Percentiles rank a stretch among this genome's conserved stretches.
These are phyloP conservation scores for Dipteronia sinensis DNA, from an alignment of 345 rosid species.

Conservation along the genomic window DNA sequence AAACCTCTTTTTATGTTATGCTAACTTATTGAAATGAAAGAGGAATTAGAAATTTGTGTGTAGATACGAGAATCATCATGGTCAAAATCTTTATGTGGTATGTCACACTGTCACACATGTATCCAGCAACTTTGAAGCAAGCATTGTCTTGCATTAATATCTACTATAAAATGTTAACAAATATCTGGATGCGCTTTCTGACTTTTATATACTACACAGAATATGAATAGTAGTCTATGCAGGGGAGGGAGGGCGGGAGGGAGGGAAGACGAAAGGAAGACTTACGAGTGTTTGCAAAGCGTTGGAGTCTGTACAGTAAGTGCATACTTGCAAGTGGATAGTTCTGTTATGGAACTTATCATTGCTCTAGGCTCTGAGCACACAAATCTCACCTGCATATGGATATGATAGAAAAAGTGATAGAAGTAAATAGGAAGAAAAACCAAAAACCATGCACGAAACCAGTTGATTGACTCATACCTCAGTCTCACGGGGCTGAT, in stretches of 20 bases:
- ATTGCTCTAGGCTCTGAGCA: conserved; percentile 89
- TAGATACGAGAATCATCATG: not conserved
- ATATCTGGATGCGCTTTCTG: too few species aligned
- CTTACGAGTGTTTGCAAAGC: conserved; percentile 96
- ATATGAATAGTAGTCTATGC: not conserved
- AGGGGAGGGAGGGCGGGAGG: not conserved
- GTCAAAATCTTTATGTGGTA: not conserved
- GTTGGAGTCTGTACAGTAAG: conserved; percentile 74
- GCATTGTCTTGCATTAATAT: not conserved
- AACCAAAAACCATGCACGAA: not conserved
- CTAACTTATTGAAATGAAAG: not conserved
- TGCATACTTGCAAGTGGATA: conserved; percentile 97
- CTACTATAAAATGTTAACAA: not conserved
- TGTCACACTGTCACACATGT: not conserved
- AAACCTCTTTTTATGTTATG: not conserved
- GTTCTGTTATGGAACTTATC: conserved; percentile 88
- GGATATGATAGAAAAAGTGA: not conserved
- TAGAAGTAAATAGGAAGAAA: not conserved
- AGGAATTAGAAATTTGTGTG: not conserved
- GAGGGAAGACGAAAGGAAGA: conserved; percentile 21
- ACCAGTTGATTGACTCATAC: conserved; percentile 30
- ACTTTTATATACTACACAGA: not conserved
- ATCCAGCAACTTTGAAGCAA: not conserved
- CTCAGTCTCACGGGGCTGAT: conserved; percentile 88
- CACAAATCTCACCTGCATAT: conserved; percentile 84